Evolutionary conservation across 2,329 filamentous ascomycete species (phyloP).

Genomic region (Trichoderma asperellum): DNA sequence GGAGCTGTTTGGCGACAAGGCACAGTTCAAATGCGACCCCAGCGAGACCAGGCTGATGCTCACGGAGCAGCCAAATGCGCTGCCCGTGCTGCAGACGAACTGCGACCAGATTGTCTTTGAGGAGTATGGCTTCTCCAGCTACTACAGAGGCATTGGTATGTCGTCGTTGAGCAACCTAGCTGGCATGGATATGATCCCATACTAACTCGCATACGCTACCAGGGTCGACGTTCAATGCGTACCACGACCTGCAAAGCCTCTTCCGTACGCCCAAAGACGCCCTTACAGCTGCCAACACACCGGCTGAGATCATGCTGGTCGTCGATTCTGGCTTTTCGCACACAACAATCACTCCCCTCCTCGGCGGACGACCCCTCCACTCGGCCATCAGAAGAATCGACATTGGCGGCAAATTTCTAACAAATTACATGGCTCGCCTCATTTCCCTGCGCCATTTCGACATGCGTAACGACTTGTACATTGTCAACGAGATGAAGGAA

Average conservation of each 20-base stretch:
- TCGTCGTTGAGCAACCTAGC: background rate
- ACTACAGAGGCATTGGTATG: conserved; percentile 74
- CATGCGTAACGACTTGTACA: conserved; percentile 89
- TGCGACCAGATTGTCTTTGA: conserved; percentile 98
- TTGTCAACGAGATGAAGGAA: conserved; percentile 97
- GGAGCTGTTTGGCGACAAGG: conserved; percentile 74
- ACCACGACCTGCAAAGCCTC: conserved; percentile 73
- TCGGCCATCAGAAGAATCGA: conserved; percentile 82
- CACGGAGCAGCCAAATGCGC: conserved; percentile 81
- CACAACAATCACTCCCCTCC: conserved; percentile 85
- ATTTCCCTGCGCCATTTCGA: conserved; percentile 92
- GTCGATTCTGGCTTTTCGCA: conserved; percentile 93
- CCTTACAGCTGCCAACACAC: conserved; percentile 48
- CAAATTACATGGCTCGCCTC: conserved; percentile 88
- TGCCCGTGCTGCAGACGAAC: conserved; percentile 81
- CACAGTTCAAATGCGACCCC: conserved; percentile 72
- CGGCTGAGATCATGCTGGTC: conserved; percentile 81
- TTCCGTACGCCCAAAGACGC: conserved; percentile 63
- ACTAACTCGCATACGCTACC: background rate
- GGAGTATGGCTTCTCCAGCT: conserved; percentile 90
- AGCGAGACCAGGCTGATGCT: conserved; percentile 81
- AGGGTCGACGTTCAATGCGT: conserved; percentile 79
- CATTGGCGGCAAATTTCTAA: conserved; percentile 88
- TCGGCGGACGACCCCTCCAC: conserved; percentile 80
- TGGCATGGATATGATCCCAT: background rate